A percentile compares a stretch with the other conserved stretches of the same genome.
Conservation (phyloP, 257 asterid genomes). For the Apocynum venetum region DNA sequence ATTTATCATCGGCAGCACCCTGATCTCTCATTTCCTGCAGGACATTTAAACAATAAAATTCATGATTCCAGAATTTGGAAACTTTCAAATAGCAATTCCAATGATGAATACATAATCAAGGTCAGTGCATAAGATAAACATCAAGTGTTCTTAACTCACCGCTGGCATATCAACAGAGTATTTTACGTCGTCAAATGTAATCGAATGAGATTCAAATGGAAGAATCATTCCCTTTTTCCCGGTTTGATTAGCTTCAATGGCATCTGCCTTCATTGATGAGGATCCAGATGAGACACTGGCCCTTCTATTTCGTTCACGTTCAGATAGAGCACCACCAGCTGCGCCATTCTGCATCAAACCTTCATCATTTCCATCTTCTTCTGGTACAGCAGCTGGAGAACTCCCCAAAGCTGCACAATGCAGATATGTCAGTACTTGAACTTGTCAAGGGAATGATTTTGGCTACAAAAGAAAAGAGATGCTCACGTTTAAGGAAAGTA, state of each 20-base stretch:
- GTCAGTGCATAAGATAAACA: no score
- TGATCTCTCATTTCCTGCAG: conserved; percentile 69
- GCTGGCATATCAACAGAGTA: conserved; percentile 92
- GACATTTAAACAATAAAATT: neutral
- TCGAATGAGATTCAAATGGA: conserved; percentile 84
- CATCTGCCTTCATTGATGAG: conserved; percentile 23
- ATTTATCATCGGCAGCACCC: conserved; percentile 43
- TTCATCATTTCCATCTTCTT: conserved; percentile 23
- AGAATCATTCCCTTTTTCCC: conserved; percentile 69
- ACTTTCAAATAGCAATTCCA: neutral
- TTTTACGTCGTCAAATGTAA: conserved; percentile 60
- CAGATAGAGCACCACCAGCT: neutral
- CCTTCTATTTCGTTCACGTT: neutral
- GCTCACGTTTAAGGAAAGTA: conserved; percentile 55
- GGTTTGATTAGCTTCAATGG: conserved; percentile 27
- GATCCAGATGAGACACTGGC: conserved; percentile 7
- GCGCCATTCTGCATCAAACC: conserved; percentile 13
- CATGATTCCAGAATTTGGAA: neutral
- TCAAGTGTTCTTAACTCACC: conserved; percentile 22
- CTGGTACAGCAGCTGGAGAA: conserved; percentile 42
- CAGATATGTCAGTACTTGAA: conserved; percentile 2
- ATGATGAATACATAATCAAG: neutral
- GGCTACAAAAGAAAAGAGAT: neutral
- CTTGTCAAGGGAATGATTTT: neutral
- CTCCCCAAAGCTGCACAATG: conserved; percentile 51